Evolutionary conservation across 352 stramenopile species (phyloP).

Genomic region (Pythium phragmitis): DNA sequence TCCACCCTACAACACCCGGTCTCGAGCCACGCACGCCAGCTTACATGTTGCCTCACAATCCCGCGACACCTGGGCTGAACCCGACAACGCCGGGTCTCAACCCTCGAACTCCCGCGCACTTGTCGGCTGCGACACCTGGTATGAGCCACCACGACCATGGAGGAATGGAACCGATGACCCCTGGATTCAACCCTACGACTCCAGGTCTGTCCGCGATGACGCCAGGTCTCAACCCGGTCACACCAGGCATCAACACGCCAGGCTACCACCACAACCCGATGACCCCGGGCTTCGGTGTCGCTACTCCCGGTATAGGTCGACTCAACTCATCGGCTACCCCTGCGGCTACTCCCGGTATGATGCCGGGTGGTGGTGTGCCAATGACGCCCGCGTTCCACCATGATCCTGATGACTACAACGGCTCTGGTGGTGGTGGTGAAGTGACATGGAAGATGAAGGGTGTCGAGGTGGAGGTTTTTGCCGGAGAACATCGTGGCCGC

Average conservation of each 20-base stretch:
- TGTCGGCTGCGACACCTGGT: constrained; percentile 70
- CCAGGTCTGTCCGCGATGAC: constrained; percentile 79
- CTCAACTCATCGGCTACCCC: constrained; percentile 68
- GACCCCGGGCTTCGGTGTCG: constrained; percentile 78
- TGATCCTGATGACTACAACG: constrained; percentile 43
- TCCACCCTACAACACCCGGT: constrained; percentile 83
- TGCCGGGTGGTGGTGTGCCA: constrained; percentile 50
- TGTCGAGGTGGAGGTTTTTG: constrained; percentile 77
- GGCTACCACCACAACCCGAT: constrained; percentile 87
- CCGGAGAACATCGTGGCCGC: constrained; percentile 63
- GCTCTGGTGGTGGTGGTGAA: constrained; percentile 45
- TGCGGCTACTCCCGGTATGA: constrained; percentile 71
- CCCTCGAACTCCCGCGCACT: constrained; percentile 64
- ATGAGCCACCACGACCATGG: constrained; percentile 66
- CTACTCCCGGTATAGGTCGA: constrained; percentile 69
- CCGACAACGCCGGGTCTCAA: constrained; percentile 80
- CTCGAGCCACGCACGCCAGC: constrained; percentile 72
- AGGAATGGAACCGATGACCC: constrained; percentile 86
- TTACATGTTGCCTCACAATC: constrained; percentile 79
- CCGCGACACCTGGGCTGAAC: constrained; percentile 77
- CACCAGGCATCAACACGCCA: constrained; percentile 77
- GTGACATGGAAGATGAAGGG: constrained; percentile 89
- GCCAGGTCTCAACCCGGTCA: constrained; percentile 77
- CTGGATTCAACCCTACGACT: constrained; percentile 85
- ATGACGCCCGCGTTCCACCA: constrained; percentile 79